These are phyloP conservation scores for Pseudogymnoascus destructans DNA, from an alignment of 2,329 filamentous ascomycete species.

Conservation along the genomic window DNA sequence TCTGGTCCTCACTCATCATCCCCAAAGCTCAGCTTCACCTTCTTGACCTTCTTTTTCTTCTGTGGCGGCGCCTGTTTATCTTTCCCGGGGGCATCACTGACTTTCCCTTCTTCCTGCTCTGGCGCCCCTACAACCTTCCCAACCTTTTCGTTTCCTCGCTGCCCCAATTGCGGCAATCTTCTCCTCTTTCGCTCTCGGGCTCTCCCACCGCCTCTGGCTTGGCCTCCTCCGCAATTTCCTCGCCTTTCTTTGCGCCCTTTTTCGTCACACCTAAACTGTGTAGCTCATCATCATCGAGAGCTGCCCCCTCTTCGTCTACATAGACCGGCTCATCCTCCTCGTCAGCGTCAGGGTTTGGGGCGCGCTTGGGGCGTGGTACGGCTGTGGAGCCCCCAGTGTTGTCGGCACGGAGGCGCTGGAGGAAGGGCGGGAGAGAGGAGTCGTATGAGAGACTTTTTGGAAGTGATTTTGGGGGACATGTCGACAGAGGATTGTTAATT, in stretches of 20 bases:
- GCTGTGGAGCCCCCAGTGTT: slow-evolving; percentile 29
- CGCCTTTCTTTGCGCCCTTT: slow-evolving; percentile 12
- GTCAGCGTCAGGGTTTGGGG: slow-evolving; percentile 50
- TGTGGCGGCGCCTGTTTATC: slow-evolving; percentile 15
- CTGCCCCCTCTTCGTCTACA: slow-evolving; percentile 59
- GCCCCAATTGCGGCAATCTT: slow-evolving; percentile 32
- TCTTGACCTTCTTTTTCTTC: slow-evolving; percentile 34
- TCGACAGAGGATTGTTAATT: background rate
- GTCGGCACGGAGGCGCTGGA: slow-evolving; percentile 42
- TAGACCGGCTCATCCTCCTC: slow-evolving; percentile 66
- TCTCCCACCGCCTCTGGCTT: background rate
- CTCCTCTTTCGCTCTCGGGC: slow-evolving; percentile 24
- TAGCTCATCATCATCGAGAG: slow-evolving; percentile 27
- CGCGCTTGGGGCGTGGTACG: slow-evolving; percentile 29
- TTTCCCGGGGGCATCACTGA: slow-evolving; percentile 10
- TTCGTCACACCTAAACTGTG: background rate
- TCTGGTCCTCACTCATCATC: slow-evolving; percentile 35
- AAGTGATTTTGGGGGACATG: slow-evolving; percentile 44
- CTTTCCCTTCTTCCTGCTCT: slow-evolving; percentile 13
- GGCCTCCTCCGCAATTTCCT: slow-evolving; percentile 15
- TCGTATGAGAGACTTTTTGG: slow-evolving; percentile 58
- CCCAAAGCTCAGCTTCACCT: slow-evolving; percentile 56
- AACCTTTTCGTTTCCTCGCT: slow-evolving; percentile 42
- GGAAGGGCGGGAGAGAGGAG: slow-evolving; percentile 45
- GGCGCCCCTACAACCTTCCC: slow-evolving; percentile 35